Evolutionary conservation across 2,329 filamentous ascomycete genomes (phyloP), one percentile per base, ranked within the genome.

Genomic region (Alternaria conjuncta): DNA sequence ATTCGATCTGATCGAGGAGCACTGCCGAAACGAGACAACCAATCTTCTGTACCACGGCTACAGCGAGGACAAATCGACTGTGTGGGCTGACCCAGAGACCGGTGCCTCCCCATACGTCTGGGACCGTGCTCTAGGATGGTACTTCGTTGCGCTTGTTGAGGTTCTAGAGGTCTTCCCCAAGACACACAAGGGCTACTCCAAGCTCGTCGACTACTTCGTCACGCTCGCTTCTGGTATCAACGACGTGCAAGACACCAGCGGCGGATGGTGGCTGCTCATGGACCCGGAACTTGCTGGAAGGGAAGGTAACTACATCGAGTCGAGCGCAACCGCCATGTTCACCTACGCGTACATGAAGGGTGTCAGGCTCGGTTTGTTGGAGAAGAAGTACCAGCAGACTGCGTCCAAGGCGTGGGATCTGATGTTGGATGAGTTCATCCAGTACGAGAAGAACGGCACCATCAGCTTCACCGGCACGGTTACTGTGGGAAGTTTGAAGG

Each of bases 241-340:
- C 58, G 70, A 71, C 10, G 79, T 81, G 0, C 83, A 82, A 21
- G 84, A 86, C 59, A 68, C 66, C 3, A 79, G 74, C 6, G 85
- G 86, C 0, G 86, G 85, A 7, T 89, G 87, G 86, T 89, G 86
- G 84, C 77, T 88, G 55, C 79, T 89, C 46, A 86, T 89, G 83
- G 83, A 83, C 67, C 80, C 83, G 60, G 75, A 81, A 25, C 84
- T 85, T 58, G 81, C 74, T 10, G 75, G 76, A 7, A 71, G 63
- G 43, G 66, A 82, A 49, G 86, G 86, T 3, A 89, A 90, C 74
- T 90, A 87, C 73, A 84, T 89, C 51, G 86, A 90, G 78, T 86
- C 85, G 32, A 87, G 86, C 30, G 87, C 83, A 8, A 85, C 85
- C 2, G 86, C 86, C 4, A 87, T 89, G 75, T 80, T 80, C 61